phyloP scores from a whole-genome alignment of 306 rosid genomes.

The Notholithocarpus densiflorus region DNA sequence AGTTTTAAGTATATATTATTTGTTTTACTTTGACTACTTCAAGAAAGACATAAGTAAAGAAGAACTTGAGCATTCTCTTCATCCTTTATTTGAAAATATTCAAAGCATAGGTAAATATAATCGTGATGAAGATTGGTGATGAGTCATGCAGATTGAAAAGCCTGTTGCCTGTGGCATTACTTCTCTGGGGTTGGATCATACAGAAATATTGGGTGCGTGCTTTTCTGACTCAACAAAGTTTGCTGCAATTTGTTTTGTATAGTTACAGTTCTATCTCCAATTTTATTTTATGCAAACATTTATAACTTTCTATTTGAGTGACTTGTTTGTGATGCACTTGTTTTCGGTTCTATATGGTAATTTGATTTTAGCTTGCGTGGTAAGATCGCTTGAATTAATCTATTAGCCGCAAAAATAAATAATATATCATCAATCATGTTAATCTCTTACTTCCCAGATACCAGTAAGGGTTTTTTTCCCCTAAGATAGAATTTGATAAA shows the following conservation, averaged over 20 bases:
- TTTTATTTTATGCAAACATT: not conserved
- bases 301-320: not conserved
- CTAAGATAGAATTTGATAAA: too few relatives aligned
- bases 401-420: too few relatives aligned
- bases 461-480: too few relatives aligned
- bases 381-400: too few relatives aligned
- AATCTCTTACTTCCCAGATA: too few relatives aligned
- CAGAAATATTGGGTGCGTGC: constrained; percentile 54
- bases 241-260: constrained; percentile 23
- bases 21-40: not conserved
- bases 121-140: constrained; percentile 22
- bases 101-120: not conserved
- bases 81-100: not conserved
- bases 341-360: too few relatives aligned
- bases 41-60: not conserved
- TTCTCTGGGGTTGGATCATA: constrained; percentile 78
- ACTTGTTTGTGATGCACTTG: constrained; percentile 2
- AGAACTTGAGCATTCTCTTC: not conserved
- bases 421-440: too few relatives aligned
- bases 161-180: constrained; percentile 80
- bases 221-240: constrained; percentile 7
- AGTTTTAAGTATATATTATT: not conserved
- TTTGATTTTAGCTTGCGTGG: too few relatives aligned
- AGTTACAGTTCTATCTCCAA: not conserved
- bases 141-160: constrained; percentile 50